Evolutionary conservation across 2,329 filamentous ascomycete species (phyloP).

Genomic region (Pseudogymnoascus sp.): DNA sequence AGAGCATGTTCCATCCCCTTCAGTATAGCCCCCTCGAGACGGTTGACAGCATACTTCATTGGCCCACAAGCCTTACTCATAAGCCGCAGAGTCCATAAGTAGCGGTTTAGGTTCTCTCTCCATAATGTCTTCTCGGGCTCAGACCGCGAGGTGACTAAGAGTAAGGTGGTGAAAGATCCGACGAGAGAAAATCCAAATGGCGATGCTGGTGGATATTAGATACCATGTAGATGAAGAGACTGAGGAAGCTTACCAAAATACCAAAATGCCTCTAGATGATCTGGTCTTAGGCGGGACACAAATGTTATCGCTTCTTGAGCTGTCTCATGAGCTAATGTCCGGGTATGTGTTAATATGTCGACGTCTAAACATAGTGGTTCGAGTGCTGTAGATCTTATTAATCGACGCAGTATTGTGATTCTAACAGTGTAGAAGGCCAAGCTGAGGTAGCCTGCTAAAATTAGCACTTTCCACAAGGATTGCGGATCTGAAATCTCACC

Average conservation of each 20-base stretch:
- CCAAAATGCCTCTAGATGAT: neutral
- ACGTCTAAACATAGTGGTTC: neutral
- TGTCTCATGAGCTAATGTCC: neutral
- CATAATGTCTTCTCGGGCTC: neutral
- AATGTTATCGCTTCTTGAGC: neutral
- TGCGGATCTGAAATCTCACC: neutral
- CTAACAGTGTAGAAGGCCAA: constrained; percentile 47
- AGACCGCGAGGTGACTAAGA: neutral
- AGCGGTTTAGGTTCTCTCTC: neutral
- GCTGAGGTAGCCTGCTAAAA: constrained; percentile 41
- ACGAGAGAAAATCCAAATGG: neutral
- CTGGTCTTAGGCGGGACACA: neutral
- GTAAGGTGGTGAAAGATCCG: neutral
- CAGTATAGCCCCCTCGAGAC: neutral
- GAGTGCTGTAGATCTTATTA: neutral
- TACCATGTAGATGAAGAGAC: neutral
- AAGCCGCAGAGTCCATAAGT: neutral
- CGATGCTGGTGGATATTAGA: neutral
- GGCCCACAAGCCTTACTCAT: neutral
- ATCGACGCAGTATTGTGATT: constrained; percentile 32
- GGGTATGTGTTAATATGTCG: neutral
- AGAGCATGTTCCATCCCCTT: neutral
- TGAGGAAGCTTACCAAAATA: neutral
- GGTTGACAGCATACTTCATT: neutral
- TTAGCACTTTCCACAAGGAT: neutral